These are phyloP conservation scores for Rhododendron williamsianum DNA, from an alignment of 148 eudicot genomes.

Conservation along the genomic window DNA sequence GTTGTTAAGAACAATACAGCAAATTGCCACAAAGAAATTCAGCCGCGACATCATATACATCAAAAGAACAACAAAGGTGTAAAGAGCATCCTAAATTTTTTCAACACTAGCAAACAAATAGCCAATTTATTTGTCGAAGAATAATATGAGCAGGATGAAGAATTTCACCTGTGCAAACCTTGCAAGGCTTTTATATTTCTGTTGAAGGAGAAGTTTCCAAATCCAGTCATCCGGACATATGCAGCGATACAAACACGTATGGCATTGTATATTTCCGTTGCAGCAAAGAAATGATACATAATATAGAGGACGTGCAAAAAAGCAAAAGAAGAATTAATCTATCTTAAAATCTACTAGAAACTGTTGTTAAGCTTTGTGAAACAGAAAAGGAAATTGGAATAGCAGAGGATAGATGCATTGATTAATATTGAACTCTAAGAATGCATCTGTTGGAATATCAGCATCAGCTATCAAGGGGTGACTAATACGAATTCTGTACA, in stretches of 20 bases:
- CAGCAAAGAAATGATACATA: slow-evolving; percentile 95
- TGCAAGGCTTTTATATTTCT: slow-evolving; percentile 74
- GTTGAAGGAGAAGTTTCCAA: slow-evolving; percentile 82
- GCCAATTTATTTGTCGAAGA: background rate
- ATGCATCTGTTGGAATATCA: background rate
- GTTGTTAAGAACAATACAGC: slow-evolving; percentile 77
- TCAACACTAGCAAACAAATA: background rate
- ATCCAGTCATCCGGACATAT: slow-evolving; percentile 97
- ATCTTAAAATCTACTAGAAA: background rate
- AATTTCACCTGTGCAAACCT: slow-evolving; percentile 74
- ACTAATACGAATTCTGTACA: background rate
- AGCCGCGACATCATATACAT: slow-evolving; percentile 98
- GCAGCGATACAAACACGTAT: slow-evolving; percentile 93
- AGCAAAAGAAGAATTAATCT: background rate
- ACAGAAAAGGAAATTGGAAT: background rate
- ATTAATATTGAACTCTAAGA: background rate
- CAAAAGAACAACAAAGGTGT: slow-evolving; percentile 10
- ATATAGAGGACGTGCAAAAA: slow-evolving; percentile 68
- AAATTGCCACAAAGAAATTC: slow-evolving; percentile 76
- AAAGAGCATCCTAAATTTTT: background rate
- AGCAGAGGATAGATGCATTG: background rate
- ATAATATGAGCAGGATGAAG: slow-evolving; percentile 6
- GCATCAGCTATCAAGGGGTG: background rate
- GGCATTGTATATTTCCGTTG: slow-evolving; percentile 85
- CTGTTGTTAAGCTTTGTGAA: background rate